phyloP scores from a whole-genome alignment of 2,329 filamentous ascomycete genomes.

The Zasmidium cellare region DNA sequence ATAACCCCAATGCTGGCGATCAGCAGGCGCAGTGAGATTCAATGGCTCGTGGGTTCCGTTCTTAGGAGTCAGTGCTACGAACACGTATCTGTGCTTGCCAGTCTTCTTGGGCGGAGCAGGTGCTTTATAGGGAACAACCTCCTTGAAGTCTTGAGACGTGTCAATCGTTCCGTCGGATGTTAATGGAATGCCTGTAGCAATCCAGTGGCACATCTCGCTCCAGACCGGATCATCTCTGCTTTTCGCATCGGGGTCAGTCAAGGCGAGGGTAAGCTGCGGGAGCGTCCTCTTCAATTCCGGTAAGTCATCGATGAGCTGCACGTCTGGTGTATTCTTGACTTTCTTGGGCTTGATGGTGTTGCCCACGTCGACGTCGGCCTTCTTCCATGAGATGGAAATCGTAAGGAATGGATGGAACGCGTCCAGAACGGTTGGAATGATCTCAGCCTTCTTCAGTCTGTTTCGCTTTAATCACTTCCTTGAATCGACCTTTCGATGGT shows the following conservation, averaged over 20 bases:
- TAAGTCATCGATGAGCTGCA: slow-evolving; percentile 29
- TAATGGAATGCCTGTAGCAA: slow-evolving; percentile 40
- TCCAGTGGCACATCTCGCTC: slow-evolving; percentile 61
- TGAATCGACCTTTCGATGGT: not conserved
- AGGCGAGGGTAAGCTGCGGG: slow-evolving; percentile 48
- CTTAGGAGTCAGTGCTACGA: slow-evolving; percentile 49
- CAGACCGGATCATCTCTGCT: slow-evolving; percentile 54
- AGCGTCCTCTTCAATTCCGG: slow-evolving; percentile 9
- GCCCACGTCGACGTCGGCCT: slow-evolving; percentile 51
- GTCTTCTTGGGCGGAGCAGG: slow-evolving; percentile 58
- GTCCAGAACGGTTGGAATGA: slow-evolving; percentile 53
- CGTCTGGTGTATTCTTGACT: slow-evolving; percentile 43
- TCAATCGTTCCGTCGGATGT: slow-evolving; percentile 6
- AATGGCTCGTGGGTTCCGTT: slow-evolving; percentile 46
- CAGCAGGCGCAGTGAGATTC: slow-evolving; percentile 47
- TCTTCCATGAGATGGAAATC: slow-evolving; percentile 49
- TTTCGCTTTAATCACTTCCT: not conserved
- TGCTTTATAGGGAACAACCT: slow-evolving; percentile 53
- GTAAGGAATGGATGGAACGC: slow-evolving; percentile 58
- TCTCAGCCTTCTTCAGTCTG: slow-evolving; percentile 32
- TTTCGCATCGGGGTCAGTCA: slow-evolving; percentile 62
- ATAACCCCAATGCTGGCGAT: slow-evolving; percentile 58
- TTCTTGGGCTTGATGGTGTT: slow-evolving; percentile 53
- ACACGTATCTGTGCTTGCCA: slow-evolving; percentile 59
- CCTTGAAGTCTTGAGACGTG: slow-evolving; percentile 25